Conservation (phyloP, 345 rosid genomes). For the Mercurialis annua region DNA sequence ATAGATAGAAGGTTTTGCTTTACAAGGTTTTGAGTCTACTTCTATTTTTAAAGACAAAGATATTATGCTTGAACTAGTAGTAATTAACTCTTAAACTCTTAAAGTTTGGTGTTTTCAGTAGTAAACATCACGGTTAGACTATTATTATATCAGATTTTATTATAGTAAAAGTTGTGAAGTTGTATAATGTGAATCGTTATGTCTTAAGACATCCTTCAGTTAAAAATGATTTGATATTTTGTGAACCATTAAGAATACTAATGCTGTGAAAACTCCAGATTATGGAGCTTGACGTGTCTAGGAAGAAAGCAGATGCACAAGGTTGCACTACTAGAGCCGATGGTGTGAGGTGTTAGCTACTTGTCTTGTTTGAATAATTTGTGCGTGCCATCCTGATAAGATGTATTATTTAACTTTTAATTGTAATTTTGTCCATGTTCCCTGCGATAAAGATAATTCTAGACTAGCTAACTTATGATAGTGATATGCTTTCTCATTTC, state of each 20-base stretch:
- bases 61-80: too few relatives aligned
- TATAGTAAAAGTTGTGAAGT: too few relatives aligned
- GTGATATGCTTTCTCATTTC: conserved; percentile 47
- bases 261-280: conserved; percentile 40
- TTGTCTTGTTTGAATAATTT: conserved; percentile 11
- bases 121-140: too few relatives aligned
- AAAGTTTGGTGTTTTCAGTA: too few relatives aligned
- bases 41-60: too few relatives aligned
- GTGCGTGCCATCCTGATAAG: conserved; percentile 3
- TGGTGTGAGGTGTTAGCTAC: conserved; percentile 56
- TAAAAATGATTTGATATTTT: neutral
- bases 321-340: conserved; percentile 66
- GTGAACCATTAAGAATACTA: conserved; percentile 9
- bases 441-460: conserved; percentile 67
- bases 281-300: conserved; percentile 72
- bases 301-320: conserved; percentile 58
- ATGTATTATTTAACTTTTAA: conserved; percentile 5
- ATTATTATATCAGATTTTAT: too few relatives aligned
- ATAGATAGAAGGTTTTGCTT: too few relatives aligned
- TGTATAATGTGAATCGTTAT: too few relatives aligned
- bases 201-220: neutral
- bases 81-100: too few relatives aligned
- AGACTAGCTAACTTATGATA: conserved; percentile 65
- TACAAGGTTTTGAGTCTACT: too few relatives aligned
- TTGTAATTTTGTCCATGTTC: conserved; percentile 46